Percentiles rank a stretch among this genome's conserved stretches.
These are phyloP conservation scores for Leccinum subspadiceum DNA, from an alignment of 1,284 basidiomycete genomes.

Conservation along the genomic window DNA sequence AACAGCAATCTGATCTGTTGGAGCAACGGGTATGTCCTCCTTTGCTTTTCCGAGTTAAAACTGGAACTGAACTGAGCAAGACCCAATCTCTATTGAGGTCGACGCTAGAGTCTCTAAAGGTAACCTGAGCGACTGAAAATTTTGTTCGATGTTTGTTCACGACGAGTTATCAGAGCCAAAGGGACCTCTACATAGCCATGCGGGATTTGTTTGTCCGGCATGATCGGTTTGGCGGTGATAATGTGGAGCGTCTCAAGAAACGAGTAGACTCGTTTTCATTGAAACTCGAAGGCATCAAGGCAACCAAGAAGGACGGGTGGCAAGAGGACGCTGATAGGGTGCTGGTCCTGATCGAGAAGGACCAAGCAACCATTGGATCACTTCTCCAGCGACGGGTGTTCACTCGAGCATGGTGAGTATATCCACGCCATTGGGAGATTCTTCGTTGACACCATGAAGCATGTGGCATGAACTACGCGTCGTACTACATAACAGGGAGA, in stretches of 20 bases:
- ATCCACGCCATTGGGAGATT: neutral
- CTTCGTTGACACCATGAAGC: constrained; percentile 39
- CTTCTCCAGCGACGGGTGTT: constrained; percentile 77
- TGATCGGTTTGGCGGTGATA: constrained; percentile 79
- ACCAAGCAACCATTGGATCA: constrained; percentile 69
- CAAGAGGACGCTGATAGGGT: constrained; percentile 79
- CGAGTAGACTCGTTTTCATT: constrained; percentile 73
- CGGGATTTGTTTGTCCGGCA: constrained; percentile 83
- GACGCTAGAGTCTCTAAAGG: constrained; percentile 75
- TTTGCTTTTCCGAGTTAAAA: neutral
- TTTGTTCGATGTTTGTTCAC: constrained; percentile 12
- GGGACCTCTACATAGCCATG: constrained; percentile 84
- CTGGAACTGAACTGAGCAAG: constrained; percentile 31
- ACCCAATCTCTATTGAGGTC: constrained; percentile 59
- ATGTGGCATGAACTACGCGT: constrained; percentile 92
- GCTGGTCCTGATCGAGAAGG: constrained; percentile 66
- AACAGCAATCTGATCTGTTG: constrained; percentile 73
- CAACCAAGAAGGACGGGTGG: constrained; percentile 75
- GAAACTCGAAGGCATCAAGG: constrained; percentile 73
- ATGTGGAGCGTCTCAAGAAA: constrained; percentile 83
- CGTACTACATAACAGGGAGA: constrained; percentile 85
- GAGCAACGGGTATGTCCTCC: constrained; percentile 68
- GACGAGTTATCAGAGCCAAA: constrained; percentile 56
- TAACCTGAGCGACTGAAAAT: constrained; percentile 27
- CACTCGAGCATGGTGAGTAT: constrained; percentile 73